phyloP scores from a whole-genome alignment of 2,329 filamentous ascomycete species.

The Leptographium wingfieldii region DNA sequence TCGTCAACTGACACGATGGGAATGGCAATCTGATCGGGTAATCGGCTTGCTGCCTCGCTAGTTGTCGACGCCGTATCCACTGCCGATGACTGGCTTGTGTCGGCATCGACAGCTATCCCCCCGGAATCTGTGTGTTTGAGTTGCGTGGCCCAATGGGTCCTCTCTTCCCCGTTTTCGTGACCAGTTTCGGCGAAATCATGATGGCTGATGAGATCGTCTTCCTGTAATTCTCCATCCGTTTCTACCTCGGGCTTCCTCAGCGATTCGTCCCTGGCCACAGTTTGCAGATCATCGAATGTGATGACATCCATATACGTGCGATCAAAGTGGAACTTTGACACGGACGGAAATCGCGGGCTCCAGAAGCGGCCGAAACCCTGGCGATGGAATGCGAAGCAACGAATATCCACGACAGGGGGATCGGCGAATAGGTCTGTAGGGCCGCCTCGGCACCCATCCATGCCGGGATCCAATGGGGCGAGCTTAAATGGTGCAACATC shows the following conservation, averaged over 20 bases:
- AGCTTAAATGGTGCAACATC: slow-evolving; percentile 25
- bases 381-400: slow-evolving; percentile 70
- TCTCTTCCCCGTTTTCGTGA: slow-evolving; percentile 44
- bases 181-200: background rate
- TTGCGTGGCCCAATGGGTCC: slow-evolving; percentile 45
- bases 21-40: background rate
- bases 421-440: slow-evolving; percentile 47
- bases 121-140: slow-evolving; percentile 43
- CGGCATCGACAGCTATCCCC: slow-evolving; percentile 29
- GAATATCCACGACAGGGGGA: slow-evolving; percentile 67
- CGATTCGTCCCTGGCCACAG: slow-evolving; percentile 37
- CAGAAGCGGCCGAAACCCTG: slow-evolving; percentile 56
- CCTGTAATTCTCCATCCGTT: background rate
- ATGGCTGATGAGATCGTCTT: background rate
- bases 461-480: slow-evolving; percentile 28
- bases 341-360: slow-evolving; percentile 62
- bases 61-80: slow-evolving; percentile 8
- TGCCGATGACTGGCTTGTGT: slow-evolving; percentile 26
- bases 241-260: background rate
- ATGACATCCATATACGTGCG: slow-evolving; percentile 56
- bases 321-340: slow-evolving; percentile 68
- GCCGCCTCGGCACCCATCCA: slow-evolving; percentile 25
- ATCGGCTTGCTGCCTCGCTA: background rate
- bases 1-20: background rate
- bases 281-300: slow-evolving; percentile 57